phyloP scores from a whole-genome alignment of 495 filamentous ascomycete genomes.

The Podospora fimiseda region DNA sequence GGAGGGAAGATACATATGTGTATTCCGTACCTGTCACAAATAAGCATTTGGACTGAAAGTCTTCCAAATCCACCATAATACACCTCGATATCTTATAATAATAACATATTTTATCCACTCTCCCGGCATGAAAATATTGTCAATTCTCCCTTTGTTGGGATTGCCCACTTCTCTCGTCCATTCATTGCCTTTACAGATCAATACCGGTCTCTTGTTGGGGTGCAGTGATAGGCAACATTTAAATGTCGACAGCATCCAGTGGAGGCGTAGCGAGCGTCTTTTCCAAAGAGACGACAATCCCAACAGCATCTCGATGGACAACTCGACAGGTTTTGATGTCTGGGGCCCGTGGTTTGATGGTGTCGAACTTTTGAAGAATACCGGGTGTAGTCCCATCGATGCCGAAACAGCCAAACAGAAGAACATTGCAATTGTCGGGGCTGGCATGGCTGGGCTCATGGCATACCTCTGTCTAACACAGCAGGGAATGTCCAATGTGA shows the following conservation, averaged over 20 bases:
- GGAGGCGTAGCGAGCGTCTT: neutral
- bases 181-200: slow-evolving; percentile 40
- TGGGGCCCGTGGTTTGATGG: slow-evolving; percentile 66
- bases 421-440: slow-evolving; percentile 57
- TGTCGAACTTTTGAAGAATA: slow-evolving; percentile 53
- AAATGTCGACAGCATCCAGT: slow-evolving; percentile 4
- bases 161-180: no score
- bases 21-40: no score
- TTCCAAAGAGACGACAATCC: neutral
- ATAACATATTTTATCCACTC: no score
- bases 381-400: slow-evolving; percentile 44
- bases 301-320: slow-evolving; percentile 37
- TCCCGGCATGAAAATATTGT: no score
- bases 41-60: no score
- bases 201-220: slow-evolving; percentile 31
- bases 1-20: no score
- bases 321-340: slow-evolving; percentile 47
- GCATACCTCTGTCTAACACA: slow-evolving; percentile 36
- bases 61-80: no score
- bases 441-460: slow-evolving; percentile 66
- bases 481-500: slow-evolving; percentile 33
- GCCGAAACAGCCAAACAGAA: slow-evolving; percentile 49
- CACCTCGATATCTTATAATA: no score
- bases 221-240: slow-evolving; percentile 34
- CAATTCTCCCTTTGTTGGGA: no score